Percentiles rank a stretch among this genome's conserved stretches.
Conservation (phyloP, 2,329 filamentous ascomycete species). For the Colletotrichum sublineola region DNA sequence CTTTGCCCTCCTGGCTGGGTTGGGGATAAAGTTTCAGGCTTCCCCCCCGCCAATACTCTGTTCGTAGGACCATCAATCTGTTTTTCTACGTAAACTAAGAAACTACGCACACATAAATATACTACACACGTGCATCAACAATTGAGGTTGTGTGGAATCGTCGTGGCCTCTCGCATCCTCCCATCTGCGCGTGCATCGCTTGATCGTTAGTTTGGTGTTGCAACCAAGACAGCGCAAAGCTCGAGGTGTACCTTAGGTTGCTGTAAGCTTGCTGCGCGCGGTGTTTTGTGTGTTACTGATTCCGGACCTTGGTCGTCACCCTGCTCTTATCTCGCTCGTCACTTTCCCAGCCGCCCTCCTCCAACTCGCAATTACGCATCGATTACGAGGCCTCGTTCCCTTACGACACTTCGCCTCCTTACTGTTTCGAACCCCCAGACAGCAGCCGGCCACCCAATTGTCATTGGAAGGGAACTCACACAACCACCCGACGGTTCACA, state of each 20-base stretch:
- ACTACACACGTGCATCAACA: not conserved
- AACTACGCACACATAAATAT: not conserved
- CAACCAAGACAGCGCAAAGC: not conserved
- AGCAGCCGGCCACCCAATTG: constrained; percentile 14
- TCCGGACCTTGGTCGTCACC: constrained; percentile 1
- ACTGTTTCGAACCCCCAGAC: not conserved
- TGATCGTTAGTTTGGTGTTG: constrained; percentile 1
- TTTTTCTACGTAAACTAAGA: not conserved
- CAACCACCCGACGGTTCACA: not conserved
- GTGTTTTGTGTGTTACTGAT: not conserved
- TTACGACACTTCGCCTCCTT: not conserved
- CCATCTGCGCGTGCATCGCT: constrained; percentile 7
- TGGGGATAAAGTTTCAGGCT: constrained; percentile 11
- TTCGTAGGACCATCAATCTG: not conserved
- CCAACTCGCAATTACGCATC: constrained; percentile 42
- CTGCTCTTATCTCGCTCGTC: constrained; percentile 19
- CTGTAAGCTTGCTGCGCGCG: not conserved
- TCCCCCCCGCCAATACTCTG: not conserved
- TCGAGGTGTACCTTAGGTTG: not conserved
- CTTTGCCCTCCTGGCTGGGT: constrained; percentile 13
- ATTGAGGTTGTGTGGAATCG: constrained; percentile 23
- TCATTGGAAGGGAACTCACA: constrained; percentile 26
- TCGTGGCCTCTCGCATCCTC: constrained; percentile 19
- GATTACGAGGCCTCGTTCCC: constrained; percentile 43
- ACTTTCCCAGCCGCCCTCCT: not conserved